Evolutionary conservation across 768 basidiomycete genomes (phyloP), one percentile per base, ranked within the genome.

Genomic region (Tubosaeta sp.): DNA sequence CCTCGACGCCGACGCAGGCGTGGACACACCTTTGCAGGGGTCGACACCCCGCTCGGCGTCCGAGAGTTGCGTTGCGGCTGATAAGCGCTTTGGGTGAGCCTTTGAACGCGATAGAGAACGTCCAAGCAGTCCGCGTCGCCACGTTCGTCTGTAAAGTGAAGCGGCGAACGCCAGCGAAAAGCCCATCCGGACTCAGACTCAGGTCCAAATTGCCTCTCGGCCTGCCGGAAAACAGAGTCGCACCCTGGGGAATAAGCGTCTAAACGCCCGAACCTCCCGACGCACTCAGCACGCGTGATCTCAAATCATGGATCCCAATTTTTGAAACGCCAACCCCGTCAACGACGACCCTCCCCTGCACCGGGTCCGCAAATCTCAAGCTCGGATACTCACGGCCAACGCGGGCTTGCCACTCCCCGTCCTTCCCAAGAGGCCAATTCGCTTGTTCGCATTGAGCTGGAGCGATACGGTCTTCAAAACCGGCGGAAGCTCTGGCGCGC

Each of bases 251-350:
- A 54, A 90, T 89, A 59, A 89, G 89, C 1, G 87, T 89, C 87
- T 88, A 33, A 0, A 44, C 10, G 32, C n/a, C n/a, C n/a, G n/a
- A n/a, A n/a, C n/a, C n/a, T n/a, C n/a, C n/a, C n/a, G n/a, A n/a
- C n/a, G n/a, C n/a, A n/a, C n/a, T n/a, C n/a, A n/a, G n/a, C n/a
- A 88, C 58, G 55, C 84, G 79, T 1, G 86, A 85, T n/a, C 88
- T 77, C 55, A 95, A 64, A 64, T 93, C 92, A 61, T 91, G 82
- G 16, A 94, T 70, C 12, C 92, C 91, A 51, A 97, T 93, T 4
- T 73, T 84, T 1, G 85, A 85, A 47, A 93, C 91, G 62, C 95
- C 92, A 52, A 95, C 85, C 5, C 91, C 93, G 55, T 94, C 93
- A 17, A 95, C 84, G 43, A 88, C 29, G 46, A 97, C 92, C 22